Evolutionary conservation across 2,329 filamentous ascomycete genomes (phyloP).

Genomic region (Chrysoporthe puriensis): DNA sequence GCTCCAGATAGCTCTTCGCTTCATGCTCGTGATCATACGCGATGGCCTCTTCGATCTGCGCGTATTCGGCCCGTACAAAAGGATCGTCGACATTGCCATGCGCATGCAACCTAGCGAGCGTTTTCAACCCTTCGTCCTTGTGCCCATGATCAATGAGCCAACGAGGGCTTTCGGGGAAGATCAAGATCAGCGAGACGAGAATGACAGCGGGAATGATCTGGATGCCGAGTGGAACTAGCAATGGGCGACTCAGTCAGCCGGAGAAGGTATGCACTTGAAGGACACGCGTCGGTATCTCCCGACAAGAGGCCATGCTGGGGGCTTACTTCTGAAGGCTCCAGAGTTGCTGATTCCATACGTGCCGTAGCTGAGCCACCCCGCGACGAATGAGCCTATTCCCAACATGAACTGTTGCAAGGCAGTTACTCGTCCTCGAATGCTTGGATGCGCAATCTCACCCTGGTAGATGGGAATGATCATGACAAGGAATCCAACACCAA

Average conservation of each 20-base stretch:
- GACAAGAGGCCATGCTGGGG: neutral
- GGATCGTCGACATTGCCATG: slow-evolving; percentile 67
- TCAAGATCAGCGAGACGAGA: slow-evolving; percentile 64
- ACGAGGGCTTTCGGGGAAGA: slow-evolving; percentile 72
- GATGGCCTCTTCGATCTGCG: slow-evolving; percentile 66
- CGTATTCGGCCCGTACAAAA: slow-evolving; percentile 74
- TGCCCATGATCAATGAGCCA: slow-evolving; percentile 77
- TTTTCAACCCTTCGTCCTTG: slow-evolving; percentile 66
- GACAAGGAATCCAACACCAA: slow-evolving; percentile 55
- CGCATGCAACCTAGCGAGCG: slow-evolving; percentile 71
- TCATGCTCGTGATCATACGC: slow-evolving; percentile 68
- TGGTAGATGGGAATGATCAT: slow-evolving; percentile 68
- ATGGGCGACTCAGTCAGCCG: neutral
- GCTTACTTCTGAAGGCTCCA: slow-evolving; percentile 37
- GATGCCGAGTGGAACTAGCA: slow-evolving; percentile 37
- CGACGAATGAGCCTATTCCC: slow-evolving; percentile 72
- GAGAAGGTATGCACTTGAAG: neutral
- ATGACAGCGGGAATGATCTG: slow-evolving; percentile 71
- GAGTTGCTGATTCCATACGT: slow-evolving; percentile 37
- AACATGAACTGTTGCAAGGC: slow-evolving; percentile 83
- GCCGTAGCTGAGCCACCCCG: slow-evolving; percentile 75
- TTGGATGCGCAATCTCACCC: slow-evolving; percentile 77
- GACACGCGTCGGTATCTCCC: neutral
- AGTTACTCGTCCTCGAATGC: slow-evolving; percentile 75
- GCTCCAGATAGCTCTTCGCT: slow-evolving; percentile 71